Conservation (phyloP, 2,329 filamentous ascomycete genomes). For the Sarocladium oryzae region DNA sequence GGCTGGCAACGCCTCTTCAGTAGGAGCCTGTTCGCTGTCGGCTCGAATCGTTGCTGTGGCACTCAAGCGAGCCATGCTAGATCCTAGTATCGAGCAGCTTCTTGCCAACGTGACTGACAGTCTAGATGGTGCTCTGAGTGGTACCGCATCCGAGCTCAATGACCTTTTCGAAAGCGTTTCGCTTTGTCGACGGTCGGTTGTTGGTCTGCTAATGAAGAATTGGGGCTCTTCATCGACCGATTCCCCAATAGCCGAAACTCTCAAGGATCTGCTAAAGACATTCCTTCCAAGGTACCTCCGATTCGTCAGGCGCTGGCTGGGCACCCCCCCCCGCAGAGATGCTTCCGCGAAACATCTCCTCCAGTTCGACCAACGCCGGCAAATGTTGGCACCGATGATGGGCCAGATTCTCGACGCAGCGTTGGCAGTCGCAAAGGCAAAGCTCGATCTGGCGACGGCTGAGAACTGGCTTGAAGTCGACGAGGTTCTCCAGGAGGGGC, state of each 20-base stretch:
- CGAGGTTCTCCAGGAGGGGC: conserved; percentile 49
- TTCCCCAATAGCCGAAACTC: conserved; percentile 12
- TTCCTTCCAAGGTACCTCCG: conserved; percentile 54
- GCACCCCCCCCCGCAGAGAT: conserved; percentile 45
- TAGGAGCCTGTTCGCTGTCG: conserved; percentile 43
- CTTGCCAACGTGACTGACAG: conserved; percentile 44
- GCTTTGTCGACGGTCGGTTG: conserved; percentile 45
- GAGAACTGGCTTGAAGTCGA: conserved; percentile 49
- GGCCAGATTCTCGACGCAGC: conserved; percentile 54
- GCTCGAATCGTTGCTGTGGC: conserved; percentile 50
- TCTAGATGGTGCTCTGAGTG: conserved; percentile 53
- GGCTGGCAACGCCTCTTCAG: conserved; percentile 36
- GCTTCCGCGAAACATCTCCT: conserved; percentile 50
- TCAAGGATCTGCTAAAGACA: conserved; percentile 40
- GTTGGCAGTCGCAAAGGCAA: conserved; percentile 47
- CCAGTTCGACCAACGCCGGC: conserved; percentile 55
- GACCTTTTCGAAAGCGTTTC: conserved; percentile 53
- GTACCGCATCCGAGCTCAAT: conserved; percentile 52
- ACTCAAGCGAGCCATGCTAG: conserved; percentile 36
- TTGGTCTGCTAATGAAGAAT: conserved; percentile 37
- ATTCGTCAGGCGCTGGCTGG: conserved; percentile 56
- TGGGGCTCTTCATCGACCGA: conserved; percentile 15
- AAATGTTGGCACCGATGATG: conserved; percentile 45
- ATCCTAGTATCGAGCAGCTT: conserved; percentile 33
- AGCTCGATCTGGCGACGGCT: conserved; percentile 40